Conservation (phyloP, 1,284 basidiomycete species). For the Ustilago nuda region DNA sequence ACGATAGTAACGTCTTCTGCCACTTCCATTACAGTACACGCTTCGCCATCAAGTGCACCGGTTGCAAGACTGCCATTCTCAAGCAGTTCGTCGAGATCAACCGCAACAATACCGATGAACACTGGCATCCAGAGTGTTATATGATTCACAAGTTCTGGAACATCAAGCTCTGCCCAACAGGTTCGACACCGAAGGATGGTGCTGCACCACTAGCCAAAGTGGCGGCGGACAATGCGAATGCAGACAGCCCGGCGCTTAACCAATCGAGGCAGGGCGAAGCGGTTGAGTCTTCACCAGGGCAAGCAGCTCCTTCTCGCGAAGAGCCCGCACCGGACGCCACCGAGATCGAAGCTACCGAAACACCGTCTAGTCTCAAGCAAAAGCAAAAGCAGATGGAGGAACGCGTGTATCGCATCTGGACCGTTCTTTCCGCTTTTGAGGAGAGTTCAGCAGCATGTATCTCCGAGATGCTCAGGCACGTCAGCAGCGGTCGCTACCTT, state of each 20-base stretch:
- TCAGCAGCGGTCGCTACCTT: conserved; percentile 94
- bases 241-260: conserved; percentile 15
- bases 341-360: conserved; percentile 80
- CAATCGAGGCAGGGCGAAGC: conserved; percentile 29
- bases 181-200: conserved; percentile 59
- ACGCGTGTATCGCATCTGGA: conserved; percentile 98
- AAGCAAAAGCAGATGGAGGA: conserved; percentile 96
- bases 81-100: conserved; percentile 99
- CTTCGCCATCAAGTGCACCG: conserved; percentile 97
- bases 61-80: conserved; percentile 96
- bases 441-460: conserved; percentile 99
- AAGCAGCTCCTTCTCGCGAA: conserved; percentile 38
- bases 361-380: conserved; percentile 84
- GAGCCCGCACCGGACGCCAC: conserved; percentile 56
- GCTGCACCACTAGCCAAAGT: conserved; percentile 27
- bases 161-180: conserved; percentile 79
- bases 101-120: conserved; percentile 95
- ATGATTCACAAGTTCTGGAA: conserved; percentile 99
- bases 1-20: conserved; percentile 86
- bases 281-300: conserved; percentile 34
- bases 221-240: conserved; percentile 10
- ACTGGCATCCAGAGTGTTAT: conserved; percentile 99
- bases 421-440: conserved; percentile 96
- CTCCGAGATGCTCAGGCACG: conserved; percentile 93
- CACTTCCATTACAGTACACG: conserved; percentile 92